Conservation (phyloP, 1,284 basidiomycete species). For the Agaricales sp. region DNA sequence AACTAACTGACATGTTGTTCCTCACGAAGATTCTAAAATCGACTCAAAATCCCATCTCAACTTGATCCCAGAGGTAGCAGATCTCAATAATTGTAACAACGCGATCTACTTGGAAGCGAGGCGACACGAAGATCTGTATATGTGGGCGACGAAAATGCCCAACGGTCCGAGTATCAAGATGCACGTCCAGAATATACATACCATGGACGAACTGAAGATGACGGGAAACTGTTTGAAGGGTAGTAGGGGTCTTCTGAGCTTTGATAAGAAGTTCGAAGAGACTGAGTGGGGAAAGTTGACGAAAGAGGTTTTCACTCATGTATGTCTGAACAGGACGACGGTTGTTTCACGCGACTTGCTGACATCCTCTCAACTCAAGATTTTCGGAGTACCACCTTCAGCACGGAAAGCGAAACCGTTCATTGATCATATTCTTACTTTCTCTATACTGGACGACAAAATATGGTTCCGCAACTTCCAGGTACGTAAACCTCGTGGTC, state of each 20-base stretch:
- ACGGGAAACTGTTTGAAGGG: slow-evolving; percentile 99
- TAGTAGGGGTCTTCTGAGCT: slow-evolving; percentile 84
- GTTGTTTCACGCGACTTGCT: slow-evolving; percentile 4
- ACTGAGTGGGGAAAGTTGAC: slow-evolving; percentile 83
- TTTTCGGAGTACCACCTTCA: slow-evolving; percentile 88
- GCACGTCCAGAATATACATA: slow-evolving; percentile 98
- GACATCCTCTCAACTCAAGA: slow-evolving; percentile 35
- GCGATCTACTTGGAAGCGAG: slow-evolving; percentile 96
- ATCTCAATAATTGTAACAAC: slow-evolving; percentile 98
- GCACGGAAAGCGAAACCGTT: slow-evolving; percentile 94
- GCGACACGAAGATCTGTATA: slow-evolving; percentile 90
- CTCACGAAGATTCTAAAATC: slow-evolving; percentile 76
- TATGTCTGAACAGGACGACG: slow-evolving; percentile 30
- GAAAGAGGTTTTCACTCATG: slow-evolving; percentile 96
- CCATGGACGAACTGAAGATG: slow-evolving; percentile 99
- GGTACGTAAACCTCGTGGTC: slow-evolving; percentile 28
- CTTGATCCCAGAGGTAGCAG: slow-evolving; percentile 93
- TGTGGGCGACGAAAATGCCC: slow-evolving; percentile 96
- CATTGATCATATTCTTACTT: slow-evolving; percentile 94
- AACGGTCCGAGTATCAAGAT: slow-evolving; percentile 97
- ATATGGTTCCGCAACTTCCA: slow-evolving; percentile 99
- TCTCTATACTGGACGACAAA: slow-evolving; percentile 92
- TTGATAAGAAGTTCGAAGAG: slow-evolving; percentile 87
- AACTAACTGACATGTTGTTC: slow-evolving; percentile 7
- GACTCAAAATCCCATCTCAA: slow-evolving; percentile 95